Evolutionary conservation across 495 filamentous ascomycete genomes (phyloP).

Genomic region (Sphaerosporella brunnea): DNA sequence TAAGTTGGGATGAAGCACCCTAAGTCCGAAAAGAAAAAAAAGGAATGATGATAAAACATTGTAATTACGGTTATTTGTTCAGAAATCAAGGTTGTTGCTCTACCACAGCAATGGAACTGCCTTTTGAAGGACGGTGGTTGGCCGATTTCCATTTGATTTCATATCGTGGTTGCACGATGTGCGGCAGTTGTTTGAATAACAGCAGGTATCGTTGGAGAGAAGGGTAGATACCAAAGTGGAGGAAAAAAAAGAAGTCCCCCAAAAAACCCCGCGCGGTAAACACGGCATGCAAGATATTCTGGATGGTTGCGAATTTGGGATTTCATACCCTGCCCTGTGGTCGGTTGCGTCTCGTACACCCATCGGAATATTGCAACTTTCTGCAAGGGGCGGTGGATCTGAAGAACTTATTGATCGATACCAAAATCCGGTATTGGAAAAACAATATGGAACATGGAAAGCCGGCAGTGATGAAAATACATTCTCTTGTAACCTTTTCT

Average conservation of each 20-base stretch:
- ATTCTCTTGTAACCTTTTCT: not conserved
- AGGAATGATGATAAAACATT: not conserved
- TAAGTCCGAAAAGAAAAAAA: not conserved
- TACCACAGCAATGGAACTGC: not conserved
- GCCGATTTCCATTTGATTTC: not conserved
- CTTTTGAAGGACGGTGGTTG: not conserved
- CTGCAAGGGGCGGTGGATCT: not conserved
- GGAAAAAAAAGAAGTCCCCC: too few species aligned
- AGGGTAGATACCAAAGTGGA: too few species aligned
- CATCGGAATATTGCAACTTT: not conserved
- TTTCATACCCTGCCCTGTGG: too few species aligned
- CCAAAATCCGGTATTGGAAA: too few species aligned
- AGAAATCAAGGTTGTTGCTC: not conserved
- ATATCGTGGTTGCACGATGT: not conserved
- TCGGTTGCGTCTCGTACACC: too few species aligned
- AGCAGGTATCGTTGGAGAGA: too few species aligned
- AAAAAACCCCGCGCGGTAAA: too few species aligned
- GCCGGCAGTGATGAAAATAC: not conserved
- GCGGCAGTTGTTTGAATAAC: constrained; percentile 1
- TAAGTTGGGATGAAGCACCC: not conserved
- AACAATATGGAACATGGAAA: not conserved
- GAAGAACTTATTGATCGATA: too few species aligned
- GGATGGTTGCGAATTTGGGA: too few species aligned
- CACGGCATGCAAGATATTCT: too few species aligned
- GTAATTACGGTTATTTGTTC: not conserved